Evolutionary conservation across 2,329 filamentous ascomycete genomes (phyloP).

Genomic region (Fusarium coicis): DNA sequence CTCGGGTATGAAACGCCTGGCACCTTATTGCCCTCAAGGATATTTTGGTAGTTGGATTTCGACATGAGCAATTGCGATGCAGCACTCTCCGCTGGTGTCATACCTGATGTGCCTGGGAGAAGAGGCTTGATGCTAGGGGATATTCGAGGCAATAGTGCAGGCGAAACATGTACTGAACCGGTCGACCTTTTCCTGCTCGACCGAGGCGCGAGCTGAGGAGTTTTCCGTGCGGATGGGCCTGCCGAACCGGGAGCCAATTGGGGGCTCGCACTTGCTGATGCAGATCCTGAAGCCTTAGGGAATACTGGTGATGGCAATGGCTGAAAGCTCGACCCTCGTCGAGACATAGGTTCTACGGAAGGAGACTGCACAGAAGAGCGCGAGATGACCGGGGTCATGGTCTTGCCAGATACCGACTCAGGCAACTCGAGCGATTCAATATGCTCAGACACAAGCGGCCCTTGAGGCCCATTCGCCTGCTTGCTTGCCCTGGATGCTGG

Average conservation of each 20-base stretch:
- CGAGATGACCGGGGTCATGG: constrained; percentile 52
- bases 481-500: constrained; percentile 65
- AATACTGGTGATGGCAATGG: constrained; percentile 62
- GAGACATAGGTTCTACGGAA: constrained; percentile 50
- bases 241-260: constrained; percentile 65
- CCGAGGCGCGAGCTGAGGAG: constrained; percentile 66
- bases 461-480: constrained; percentile 52
- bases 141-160: constrained; percentile 87
- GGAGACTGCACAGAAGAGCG: constrained; percentile 54
- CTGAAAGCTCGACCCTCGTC: constrained; percentile 64
- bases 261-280: constrained; percentile 74
- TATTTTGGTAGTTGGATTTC: constrained; percentile 98
- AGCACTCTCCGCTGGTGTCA: constrained; percentile 66
- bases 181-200: constrained; percentile 77
- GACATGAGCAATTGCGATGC: constrained; percentile 83
- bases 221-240: constrained; percentile 61
- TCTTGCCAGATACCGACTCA: constrained; percentile 66
- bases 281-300: constrained; percentile 51
- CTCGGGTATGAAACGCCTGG: constrained; percentile 92
- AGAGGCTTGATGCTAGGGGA: constrained; percentile 95
- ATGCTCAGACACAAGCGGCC: constrained; percentile 59
- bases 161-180: constrained; percentile 81
- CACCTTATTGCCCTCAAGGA: constrained; percentile 90
- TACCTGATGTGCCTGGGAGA: constrained; percentile 69
- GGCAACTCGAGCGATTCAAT: constrained; percentile 75